Conservation (phyloP, 805 yeast genomes). For the Metschnikowia santaceciliae region DNA sequence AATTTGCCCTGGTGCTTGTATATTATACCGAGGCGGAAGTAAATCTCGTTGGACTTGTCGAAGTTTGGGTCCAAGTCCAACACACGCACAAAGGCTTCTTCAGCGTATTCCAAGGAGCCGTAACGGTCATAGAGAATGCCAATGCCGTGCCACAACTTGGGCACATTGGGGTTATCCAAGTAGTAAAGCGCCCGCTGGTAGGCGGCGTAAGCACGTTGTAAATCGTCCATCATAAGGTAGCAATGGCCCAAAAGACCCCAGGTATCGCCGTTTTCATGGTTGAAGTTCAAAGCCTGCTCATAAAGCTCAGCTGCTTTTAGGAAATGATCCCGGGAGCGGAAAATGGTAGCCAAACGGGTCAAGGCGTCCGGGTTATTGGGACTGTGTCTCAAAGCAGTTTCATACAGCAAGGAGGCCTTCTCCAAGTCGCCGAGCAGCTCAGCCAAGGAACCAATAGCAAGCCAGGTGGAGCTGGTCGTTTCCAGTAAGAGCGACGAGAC, state of each 20-base stretch:
- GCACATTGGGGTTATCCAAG: conserved; percentile 88
- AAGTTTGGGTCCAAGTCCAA: conserved; percentile 93
- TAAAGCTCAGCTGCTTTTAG: conserved; percentile 93
- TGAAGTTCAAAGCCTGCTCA: conserved; percentile 76
- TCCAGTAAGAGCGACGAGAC: conserved; percentile 23
- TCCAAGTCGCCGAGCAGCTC: conserved; percentile 86
- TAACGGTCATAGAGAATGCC: conserved; percentile 95
- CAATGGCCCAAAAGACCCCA: conserved; percentile 98
- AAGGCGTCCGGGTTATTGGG: conserved; percentile 85
- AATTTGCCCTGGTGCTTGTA: conserved; percentile 92
- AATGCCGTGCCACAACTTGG: conserved; percentile 97
- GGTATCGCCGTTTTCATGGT: conserved; percentile 89
- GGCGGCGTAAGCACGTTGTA: conserved; percentile 92
- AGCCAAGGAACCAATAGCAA: conserved; percentile 84
- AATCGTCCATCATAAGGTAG: conserved; percentile 92
- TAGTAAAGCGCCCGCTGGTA: conserved; percentile 94
- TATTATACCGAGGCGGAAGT: conserved; percentile 92
- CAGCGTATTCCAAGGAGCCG: conserved; percentile 95
- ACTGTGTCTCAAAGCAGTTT: conserved; percentile 78
- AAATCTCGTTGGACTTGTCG: conserved; percentile 94
- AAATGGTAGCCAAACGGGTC: conserved; percentile 81
- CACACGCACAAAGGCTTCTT: conserved; percentile 96
- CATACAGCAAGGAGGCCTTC: conserved; percentile 83
- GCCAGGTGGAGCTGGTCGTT: conserved; percentile 81
- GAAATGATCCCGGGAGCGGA: conserved; percentile 84